phyloP scores from a whole-genome alignment of 2,329 filamentous ascomycete species.

The Xylariales sp. region DNA sequence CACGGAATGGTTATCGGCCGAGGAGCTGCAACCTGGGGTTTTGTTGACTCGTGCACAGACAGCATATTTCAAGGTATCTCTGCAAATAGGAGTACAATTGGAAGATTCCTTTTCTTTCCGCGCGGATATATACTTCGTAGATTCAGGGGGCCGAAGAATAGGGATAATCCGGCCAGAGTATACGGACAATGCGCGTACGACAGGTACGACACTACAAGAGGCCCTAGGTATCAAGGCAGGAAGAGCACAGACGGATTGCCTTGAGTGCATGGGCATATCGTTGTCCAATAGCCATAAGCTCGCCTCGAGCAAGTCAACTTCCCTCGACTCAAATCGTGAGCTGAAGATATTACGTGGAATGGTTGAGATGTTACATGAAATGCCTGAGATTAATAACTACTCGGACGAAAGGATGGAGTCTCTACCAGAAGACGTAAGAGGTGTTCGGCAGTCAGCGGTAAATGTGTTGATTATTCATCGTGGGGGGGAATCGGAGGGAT shows the following conservation, averaged over 20 bases:
- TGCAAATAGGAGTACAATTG: neutral
- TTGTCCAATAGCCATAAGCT: neutral
- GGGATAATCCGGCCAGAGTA: neutral
- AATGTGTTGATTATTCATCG: conserved; percentile 17
- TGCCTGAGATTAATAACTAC: too few relatives aligned
- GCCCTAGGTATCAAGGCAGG: neutral
- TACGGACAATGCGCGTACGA: too few relatives aligned
- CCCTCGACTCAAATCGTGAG: too few relatives aligned
- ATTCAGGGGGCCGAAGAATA: conserved; percentile 5
- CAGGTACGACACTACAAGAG: too few relatives aligned
- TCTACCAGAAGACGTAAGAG: too few relatives aligned
- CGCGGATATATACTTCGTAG: neutral
- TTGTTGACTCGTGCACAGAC: conserved; percentile 26
- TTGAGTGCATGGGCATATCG: conserved; percentile 11
- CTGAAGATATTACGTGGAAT: too few relatives aligned
- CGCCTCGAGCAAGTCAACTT: too few relatives aligned
- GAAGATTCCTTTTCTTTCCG: too few relatives aligned
- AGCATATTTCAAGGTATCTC: neutral
- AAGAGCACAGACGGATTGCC: neutral
- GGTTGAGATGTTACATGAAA: too few relatives aligned
- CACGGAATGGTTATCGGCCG: neutral
- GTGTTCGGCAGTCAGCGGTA: neutral
- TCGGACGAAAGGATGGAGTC: too few relatives aligned
- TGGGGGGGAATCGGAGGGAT: conserved; percentile 1
- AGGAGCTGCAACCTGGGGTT: conserved; percentile 9